Evolutionary conservation across 805 yeast species (phyloP).

Genomic region (Naumovozyma dairenensis): DNA sequence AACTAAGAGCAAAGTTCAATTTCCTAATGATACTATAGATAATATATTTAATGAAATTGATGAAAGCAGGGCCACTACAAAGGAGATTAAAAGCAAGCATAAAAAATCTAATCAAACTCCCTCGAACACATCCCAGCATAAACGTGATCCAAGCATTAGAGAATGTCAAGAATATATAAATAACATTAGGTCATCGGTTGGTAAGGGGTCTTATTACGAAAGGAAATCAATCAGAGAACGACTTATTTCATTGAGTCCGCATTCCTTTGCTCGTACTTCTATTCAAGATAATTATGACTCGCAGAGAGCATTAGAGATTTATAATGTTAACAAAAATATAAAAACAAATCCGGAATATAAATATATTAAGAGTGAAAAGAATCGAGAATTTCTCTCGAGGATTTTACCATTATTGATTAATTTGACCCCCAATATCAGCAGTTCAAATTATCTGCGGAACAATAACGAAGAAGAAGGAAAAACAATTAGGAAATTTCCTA

Average conservation of each 20-base stretch:
- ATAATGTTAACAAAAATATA: slow-evolving; percentile 1
- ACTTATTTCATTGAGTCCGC: slow-evolving; percentile 21
- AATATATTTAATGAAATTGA: slow-evolving; percentile 6
- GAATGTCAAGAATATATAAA: too few species aligned
- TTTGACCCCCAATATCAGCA: slow-evolving; percentile 14
- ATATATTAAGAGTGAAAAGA: slow-evolving; percentile 4
- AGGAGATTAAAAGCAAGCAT: too few species aligned
- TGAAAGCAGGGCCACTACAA: too few species aligned
- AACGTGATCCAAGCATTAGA: too few species aligned
- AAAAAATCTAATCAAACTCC: too few species aligned
- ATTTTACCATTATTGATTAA: slow-evolving; percentile 18
- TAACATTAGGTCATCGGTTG: too few species aligned
- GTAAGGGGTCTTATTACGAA: slow-evolving; percentile 26
- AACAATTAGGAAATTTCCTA: slow-evolving; percentile 5
- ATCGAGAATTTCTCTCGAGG: slow-evolving; percentile 9
- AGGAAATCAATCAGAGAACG: slow-evolving; percentile 21
- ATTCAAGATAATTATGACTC: slow-evolving; percentile 15
- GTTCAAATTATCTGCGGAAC: too few species aligned
- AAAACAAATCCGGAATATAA: background rate
- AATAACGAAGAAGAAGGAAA: slow-evolving; percentile 2
- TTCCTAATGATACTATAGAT: slow-evolving; percentile 1
- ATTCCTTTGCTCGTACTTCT: slow-evolving; percentile 20
- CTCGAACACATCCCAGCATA: too few species aligned
- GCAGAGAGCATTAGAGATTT: slow-evolving; percentile 5
- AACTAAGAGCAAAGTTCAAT: too few species aligned